A percentile compares a stretch with the other conserved stretches of the same genome.
Conservation (phyloP, 371 early-diverging fungal genomes). For the Lichtheimia ramosa region DNA sequence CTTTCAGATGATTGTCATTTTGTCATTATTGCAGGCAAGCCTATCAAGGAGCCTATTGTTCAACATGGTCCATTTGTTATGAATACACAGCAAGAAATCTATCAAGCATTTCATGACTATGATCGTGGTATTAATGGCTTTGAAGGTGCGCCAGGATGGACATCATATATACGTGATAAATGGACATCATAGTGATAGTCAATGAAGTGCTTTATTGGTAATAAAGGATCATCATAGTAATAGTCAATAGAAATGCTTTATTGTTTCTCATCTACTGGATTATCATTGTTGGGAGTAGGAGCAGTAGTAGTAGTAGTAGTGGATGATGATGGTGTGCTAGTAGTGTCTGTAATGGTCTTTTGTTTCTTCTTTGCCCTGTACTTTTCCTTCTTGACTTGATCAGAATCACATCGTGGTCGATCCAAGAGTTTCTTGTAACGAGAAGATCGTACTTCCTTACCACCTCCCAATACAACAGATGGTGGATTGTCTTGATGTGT, state of each 20-base stretch:
- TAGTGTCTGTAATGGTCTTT: constrained; percentile 13
- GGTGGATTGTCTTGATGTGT: constrained; percentile 6
- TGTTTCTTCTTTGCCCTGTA: constrained; percentile 39
- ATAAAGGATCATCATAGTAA: too few species aligned
- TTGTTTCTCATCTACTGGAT: background rate
- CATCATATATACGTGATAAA: constrained; percentile 24
- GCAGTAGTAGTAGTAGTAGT: background rate
- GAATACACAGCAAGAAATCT: constrained; percentile 56
- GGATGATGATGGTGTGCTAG: too few species aligned
- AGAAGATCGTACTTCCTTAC: constrained; percentile 22
- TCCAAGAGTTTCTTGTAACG: constrained; percentile 31
- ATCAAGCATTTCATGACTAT: constrained; percentile 55
- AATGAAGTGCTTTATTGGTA: too few species aligned
- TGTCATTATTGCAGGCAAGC: constrained; percentile 62
- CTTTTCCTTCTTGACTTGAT: constrained; percentile 45
- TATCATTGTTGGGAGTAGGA: constrained; percentile 1
- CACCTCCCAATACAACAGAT: constrained; percentile 38
- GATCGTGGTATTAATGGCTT: constrained; percentile 52
- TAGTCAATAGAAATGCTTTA: background rate
- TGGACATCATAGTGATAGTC: constrained; percentile 1
- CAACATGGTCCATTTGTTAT: constrained; percentile 68
- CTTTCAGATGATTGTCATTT: constrained; percentile 56
- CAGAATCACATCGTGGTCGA: constrained; percentile 42
- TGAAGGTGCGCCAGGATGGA: constrained; percentile 53
- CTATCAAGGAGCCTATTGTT: constrained; percentile 56